Percentiles rank a stretch among this genome's conserved stretches.
These are phyloP conservation scores for Geotrichum histeridarum DNA, from an alignment of 1,139 yeast species.

Conservation along the genomic window DNA sequence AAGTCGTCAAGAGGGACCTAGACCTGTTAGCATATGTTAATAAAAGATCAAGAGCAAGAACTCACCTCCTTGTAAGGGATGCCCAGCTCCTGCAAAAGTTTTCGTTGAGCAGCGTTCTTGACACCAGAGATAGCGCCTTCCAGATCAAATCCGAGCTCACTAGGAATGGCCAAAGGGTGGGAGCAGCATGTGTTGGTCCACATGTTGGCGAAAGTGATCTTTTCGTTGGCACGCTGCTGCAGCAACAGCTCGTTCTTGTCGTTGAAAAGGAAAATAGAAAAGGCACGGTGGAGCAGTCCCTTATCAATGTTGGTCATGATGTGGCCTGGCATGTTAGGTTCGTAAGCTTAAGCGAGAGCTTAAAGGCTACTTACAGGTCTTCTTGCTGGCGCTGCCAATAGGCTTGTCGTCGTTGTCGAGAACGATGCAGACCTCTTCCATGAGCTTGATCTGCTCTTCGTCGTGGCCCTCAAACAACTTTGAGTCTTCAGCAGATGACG, in stretches of 20 bases:
- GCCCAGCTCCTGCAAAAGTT: slow-evolving; percentile 88
- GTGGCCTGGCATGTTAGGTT: slow-evolving; percentile 42
- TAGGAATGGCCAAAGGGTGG: slow-evolving; percentile 81
- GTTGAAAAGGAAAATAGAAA: slow-evolving; percentile 86
- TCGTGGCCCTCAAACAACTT: slow-evolving; percentile 74
- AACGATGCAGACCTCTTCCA: slow-evolving; percentile 96
- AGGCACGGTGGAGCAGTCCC: slow-evolving; percentile 91
- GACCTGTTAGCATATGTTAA: slow-evolving; percentile 2
- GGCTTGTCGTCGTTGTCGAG: slow-evolving; percentile 83
- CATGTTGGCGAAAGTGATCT: slow-evolving; percentile 90
- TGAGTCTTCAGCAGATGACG: slow-evolving; percentile 25
- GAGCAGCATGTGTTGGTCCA: slow-evolving; percentile 99
- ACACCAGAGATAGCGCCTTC: slow-evolving; percentile 68
- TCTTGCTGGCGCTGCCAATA: slow-evolving; percentile 90
- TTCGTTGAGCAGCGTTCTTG: slow-evolving; percentile 84
- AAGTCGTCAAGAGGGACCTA: slow-evolving; percentile 57
- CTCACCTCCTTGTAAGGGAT: slow-evolving; percentile 52
- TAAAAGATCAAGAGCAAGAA: slow-evolving; percentile 1
- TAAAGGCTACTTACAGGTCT: slow-evolving; percentile 48
- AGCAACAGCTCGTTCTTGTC: slow-evolving; percentile 68
- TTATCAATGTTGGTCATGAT: slow-evolving; percentile 77
- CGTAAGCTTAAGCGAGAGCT: neutral
- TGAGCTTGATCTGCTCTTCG: slow-evolving; percentile 84
- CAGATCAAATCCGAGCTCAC: slow-evolving; percentile 67
- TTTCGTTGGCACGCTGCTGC: slow-evolving; percentile 93